phyloP scores from a whole-genome alignment of 805 yeast species.

The Priceomyces fermenticarens region DNA sequence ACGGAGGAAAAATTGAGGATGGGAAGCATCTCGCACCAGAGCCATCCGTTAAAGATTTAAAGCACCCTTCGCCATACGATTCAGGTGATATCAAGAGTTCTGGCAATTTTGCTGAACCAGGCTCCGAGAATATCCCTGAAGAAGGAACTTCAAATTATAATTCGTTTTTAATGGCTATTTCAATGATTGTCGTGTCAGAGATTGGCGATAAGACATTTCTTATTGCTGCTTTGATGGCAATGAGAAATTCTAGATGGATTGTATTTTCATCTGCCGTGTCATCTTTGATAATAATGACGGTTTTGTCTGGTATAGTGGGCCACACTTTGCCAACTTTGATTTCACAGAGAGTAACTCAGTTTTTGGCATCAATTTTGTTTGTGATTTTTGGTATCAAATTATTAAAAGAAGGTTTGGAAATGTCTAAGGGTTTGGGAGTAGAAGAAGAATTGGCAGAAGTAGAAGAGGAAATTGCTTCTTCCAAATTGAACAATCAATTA shows the following conservation, averaged over 20 bases:
- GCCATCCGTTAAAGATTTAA: too few relatives aligned
- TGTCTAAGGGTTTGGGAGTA: conserved; percentile 82
- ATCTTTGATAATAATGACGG: conserved; percentile 86
- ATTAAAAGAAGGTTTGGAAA: conserved; percentile 74
- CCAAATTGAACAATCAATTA: conserved; percentile 50
- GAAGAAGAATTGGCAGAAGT: conserved; percentile 96
- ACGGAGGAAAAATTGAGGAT: conserved; percentile 5
- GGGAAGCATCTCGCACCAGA: too few relatives aligned
- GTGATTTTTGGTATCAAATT: conserved; percentile 78
- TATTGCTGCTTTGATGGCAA: conserved; percentile 97
- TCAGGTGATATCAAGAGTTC: too few relatives aligned
- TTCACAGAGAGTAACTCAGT: conserved; percentile 75
- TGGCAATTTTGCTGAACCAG: neutral
- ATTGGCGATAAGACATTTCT: conserved; percentile 96
- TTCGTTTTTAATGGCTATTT: conserved; percentile 73
- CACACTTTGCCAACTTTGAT: conserved; percentile 84
- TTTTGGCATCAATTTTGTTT: conserved; percentile 78
- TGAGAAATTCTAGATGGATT: conserved; percentile 79
- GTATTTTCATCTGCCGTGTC: conserved; percentile 89
- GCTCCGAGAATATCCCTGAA: neutral
- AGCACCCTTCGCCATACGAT: too few relatives aligned
- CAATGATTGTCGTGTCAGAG: conserved; percentile 94
- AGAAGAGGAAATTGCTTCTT: conserved; percentile 81
- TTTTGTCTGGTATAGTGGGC: conserved; percentile 87
- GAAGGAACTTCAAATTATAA: conserved; percentile 24